phyloP scores from a whole-genome alignment of 1,284 basidiomycete species.

The Prillingera fragicola region DNA sequence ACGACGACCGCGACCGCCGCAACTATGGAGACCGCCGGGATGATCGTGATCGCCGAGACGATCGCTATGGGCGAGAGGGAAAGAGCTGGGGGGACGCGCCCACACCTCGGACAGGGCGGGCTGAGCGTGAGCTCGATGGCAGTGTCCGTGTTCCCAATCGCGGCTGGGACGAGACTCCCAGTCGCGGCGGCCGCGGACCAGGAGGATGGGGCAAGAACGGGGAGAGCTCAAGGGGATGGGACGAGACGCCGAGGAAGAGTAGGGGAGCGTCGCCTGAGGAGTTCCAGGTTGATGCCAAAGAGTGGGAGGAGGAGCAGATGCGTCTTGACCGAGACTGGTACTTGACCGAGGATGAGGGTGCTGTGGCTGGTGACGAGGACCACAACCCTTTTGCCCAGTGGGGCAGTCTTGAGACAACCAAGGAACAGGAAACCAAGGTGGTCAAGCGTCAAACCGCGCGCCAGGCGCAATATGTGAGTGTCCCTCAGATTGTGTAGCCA shows the following conservation, averaged over 20 bases:
- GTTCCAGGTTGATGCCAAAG: constrained; percentile 54
- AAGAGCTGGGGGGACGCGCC: constrained; percentile 47
- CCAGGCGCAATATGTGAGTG: constrained; percentile 84
- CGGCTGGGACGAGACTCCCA: constrained; percentile 84
- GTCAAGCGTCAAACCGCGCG: constrained; percentile 82
- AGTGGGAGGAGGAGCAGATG: constrained; percentile 94
- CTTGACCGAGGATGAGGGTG: constrained; percentile 77
- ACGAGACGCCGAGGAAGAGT: constrained; percentile 74
- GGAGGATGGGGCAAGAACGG: constrained; percentile 25
- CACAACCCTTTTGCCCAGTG: constrained; percentile 91
- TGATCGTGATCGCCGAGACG: constrained; percentile 13
- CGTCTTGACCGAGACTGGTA: constrained; percentile 91
- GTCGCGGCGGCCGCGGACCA: constrained; percentile 49
- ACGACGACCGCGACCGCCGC: constrained; percentile 15
- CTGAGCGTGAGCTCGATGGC: constrained; percentile 60
- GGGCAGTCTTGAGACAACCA: constrained; percentile 66
- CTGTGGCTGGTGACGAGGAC: constrained; percentile 74
- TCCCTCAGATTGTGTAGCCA: neutral
- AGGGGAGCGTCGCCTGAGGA: constrained; percentile 48
- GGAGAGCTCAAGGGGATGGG: constrained; percentile 56
- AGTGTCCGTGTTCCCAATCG: constrained; percentile 78
- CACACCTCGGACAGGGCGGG: constrained; percentile 63
- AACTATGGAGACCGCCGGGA: constrained; percentile 26
- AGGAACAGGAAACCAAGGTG: constrained; percentile 76
- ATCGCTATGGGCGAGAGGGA: constrained; percentile 13